Evolutionary conservation across 1,284 basidiomycete species (phyloP).

Genomic region (Salmacisia buchloeana): DNA sequence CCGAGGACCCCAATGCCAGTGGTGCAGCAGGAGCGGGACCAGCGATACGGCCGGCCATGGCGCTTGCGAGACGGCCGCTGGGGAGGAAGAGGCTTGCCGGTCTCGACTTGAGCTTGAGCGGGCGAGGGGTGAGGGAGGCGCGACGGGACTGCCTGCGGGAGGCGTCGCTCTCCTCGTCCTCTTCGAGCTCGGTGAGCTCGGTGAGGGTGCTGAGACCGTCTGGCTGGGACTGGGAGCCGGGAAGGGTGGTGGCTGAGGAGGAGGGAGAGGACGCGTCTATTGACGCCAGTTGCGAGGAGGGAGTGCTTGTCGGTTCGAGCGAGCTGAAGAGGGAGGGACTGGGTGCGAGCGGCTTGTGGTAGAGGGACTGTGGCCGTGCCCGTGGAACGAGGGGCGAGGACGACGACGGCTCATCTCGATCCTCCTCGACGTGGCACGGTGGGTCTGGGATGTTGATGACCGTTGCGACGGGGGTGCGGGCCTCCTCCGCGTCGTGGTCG

Average conservation of each 20-base stretch:
- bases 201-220: constrained; percentile 36
- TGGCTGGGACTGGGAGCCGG: constrained; percentile 9
- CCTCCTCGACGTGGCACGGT: too few species aligned
- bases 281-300: constrained; percentile 15
- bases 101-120: constrained; percentile 41
- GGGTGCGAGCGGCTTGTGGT: too few species aligned
- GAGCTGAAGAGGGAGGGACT: too few species aligned
- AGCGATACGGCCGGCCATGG: neutral
- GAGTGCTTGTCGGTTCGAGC: constrained; percentile 11
- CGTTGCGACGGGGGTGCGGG: too few species aligned
- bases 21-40: neutral
- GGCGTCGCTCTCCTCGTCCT: constrained; percentile 38
- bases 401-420: too few species aligned
- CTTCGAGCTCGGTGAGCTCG: constrained; percentile 27
- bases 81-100: constrained; percentile 38
- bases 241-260: constrained; percentile 10
- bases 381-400: too few species aligned
- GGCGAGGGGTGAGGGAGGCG: constrained; percentile 31
- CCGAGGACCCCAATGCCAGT: too few species aligned
- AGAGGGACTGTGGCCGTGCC: too few species aligned
- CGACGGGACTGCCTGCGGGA: constrained; percentile 28
- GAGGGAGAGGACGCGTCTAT: constrained; percentile 13
- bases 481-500: constrained; percentile 6
- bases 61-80: neutral
- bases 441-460: too few species aligned